Evolutionary conservation across 768 basidiomycete species (phyloP), one percentile per base, ranked within the genome.

Genomic region (Pisolithus microcarpus): DNA sequence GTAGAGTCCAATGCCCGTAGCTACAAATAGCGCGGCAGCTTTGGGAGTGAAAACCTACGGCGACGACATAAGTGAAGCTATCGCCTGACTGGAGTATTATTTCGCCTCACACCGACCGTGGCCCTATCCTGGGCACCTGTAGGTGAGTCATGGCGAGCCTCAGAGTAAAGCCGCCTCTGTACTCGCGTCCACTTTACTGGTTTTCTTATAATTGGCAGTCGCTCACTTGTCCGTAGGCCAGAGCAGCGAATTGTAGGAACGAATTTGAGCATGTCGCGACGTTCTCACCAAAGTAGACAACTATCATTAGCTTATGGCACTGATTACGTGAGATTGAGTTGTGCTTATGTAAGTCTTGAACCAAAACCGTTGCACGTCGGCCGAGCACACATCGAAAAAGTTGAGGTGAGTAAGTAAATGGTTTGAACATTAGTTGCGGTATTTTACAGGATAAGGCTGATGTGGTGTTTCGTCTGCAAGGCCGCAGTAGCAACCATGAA

Each of bases 31-130:
- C 0, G 75, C 82, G 0, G 90, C 94, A 1, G 93, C 84, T 48
- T 74, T 76, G 24, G 91, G 92, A 2, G 91, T 93, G 65, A 97
- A 96, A n/a, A 91, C 88, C 94, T 97, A 58, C 16, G 38, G 53
- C 15, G 18, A 18, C 7, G 34, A 46, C 48, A 38, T 18, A 9
- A 21, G 30, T 24, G 38, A 46, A 18, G 30, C n/a, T 46, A 16
- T 44, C 43, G 4, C 26, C 4, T 36, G 37, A 21, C 15, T 26
- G 5, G 30, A 24, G 38, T 10, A 23, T 45, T 13, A 28, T 24
- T 28, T 42, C 18, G 39, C 54, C 64, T 38, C 49, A 72, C 71
- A 50, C 71, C 71, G 47, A 72, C 52, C 3, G 67, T 55, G 5
- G 71, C 60, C 49, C 52, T 65, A 52, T 73, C 70, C 48, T 61